Evolutionary conservation across 2,329 filamentous ascomycete species (phyloP).

Genomic region (Leptographium lundbergii): DNA sequence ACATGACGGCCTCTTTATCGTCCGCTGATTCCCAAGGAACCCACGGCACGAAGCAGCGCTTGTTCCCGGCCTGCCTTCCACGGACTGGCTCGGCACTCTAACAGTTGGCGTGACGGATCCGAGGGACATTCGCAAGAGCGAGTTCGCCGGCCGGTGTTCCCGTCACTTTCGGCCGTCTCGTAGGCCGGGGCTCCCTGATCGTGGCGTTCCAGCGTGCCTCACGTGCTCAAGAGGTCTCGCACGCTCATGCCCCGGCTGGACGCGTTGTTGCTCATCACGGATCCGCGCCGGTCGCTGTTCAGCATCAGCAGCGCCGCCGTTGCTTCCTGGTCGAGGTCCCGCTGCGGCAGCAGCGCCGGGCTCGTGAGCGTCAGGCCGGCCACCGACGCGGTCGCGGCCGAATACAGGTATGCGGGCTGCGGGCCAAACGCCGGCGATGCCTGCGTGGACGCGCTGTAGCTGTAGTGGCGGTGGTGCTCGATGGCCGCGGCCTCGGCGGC

Average conservation of each 20-base stretch:
- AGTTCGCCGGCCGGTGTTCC: too few species aligned
- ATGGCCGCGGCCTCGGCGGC: constrained; percentile 26
- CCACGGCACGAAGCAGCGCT: too few species aligned
- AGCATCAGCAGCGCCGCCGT: constrained; percentile 82
- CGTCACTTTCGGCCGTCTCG: too few species aligned
- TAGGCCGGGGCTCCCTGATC: too few species aligned
- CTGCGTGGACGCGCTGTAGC: constrained; percentile 33
- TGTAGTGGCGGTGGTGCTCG: constrained; percentile 36
- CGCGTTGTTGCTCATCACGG: constrained; percentile 11
- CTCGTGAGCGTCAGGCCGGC: constrained; percentile 44
- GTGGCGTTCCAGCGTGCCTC: constrained; percentile 12
- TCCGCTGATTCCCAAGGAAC: too few species aligned
- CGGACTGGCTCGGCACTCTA: too few species aligned
- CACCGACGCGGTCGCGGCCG: constrained; percentile 19
- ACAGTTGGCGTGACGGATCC: too few species aligned
- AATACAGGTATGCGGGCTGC: constrained; percentile 26
- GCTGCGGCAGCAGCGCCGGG: constrained; percentile 41
- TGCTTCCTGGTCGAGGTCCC: constrained; percentile 60
- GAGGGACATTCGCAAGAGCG: too few species aligned
- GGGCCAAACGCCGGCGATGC: constrained; percentile 47
- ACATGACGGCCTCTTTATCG: too few species aligned
- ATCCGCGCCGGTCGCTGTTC: constrained; percentile 57
- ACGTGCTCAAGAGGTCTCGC: constrained; percentile 39
- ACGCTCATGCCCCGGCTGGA: constrained; percentile 38
- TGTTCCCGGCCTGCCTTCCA: too few species aligned